Percentiles rank a stretch among this genome's conserved stretches.
Conservation (phyloP, 2,329 filamentous ascomycete species). For the Ustulina deusta region DNA sequence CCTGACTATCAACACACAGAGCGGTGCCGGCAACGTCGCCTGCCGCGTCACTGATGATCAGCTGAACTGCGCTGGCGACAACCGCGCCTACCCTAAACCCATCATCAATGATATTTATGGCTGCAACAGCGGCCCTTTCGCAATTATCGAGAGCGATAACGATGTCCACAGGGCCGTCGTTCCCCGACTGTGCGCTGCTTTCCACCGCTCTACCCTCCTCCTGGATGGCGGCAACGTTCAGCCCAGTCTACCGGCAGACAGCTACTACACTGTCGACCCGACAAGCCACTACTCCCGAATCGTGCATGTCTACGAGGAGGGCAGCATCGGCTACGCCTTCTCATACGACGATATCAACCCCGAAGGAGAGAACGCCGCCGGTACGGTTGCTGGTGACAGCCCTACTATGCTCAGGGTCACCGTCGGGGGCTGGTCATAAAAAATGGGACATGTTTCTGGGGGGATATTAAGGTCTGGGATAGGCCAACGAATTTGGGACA, state of each 20-base stretch:
- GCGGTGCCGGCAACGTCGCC: conserved; percentile 53
- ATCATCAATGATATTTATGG: conserved; percentile 61
- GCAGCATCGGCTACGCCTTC: conserved; percentile 73
- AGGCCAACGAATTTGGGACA: neutral
- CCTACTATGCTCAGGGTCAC: conserved; percentile 60
- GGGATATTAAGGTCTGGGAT: conserved; percentile 10
- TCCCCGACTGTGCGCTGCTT: conserved; percentile 64
- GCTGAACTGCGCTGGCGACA: conserved; percentile 58
- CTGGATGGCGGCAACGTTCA: conserved; percentile 60
- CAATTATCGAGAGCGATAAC: conserved; percentile 53
- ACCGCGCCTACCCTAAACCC: conserved; percentile 59
- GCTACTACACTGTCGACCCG: conserved; percentile 60
- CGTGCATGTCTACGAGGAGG: conserved; percentile 69
- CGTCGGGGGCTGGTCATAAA: conserved; percentile 56
- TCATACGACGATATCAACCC: conserved; percentile 76
- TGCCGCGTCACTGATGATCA: conserved; percentile 54
- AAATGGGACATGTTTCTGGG: conserved; percentile 7
- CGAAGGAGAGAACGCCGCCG: conserved; percentile 65
- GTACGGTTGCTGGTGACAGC: conserved; percentile 61
- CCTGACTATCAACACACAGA: conserved; percentile 60
- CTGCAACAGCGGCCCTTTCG: conserved; percentile 63
- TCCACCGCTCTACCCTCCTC: conserved; percentile 61
- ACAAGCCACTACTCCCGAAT: conserved; percentile 70
- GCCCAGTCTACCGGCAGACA: conserved; percentile 53
- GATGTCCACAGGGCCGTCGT: conserved; percentile 57